Percentiles rank a stretch among this genome's conserved stretches.
Conservation (phyloP, 2,329 filamentous ascomycete species). For the Colletotrichum costaricense region DNA sequence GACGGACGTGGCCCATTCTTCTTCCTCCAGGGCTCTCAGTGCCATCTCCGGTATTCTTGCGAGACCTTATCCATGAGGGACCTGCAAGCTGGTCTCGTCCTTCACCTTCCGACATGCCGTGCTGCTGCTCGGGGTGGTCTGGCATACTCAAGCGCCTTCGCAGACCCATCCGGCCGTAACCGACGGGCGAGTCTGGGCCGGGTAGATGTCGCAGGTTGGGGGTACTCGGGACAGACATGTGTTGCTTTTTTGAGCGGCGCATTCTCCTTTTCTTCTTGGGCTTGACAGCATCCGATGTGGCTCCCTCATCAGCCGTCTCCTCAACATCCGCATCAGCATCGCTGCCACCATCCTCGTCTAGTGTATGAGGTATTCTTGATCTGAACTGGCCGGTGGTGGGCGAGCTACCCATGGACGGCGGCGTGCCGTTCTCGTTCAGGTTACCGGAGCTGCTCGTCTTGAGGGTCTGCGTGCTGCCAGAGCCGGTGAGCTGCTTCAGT, state of each 20-base stretch:
- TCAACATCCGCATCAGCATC: conserved; percentile 85
- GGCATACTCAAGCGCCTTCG: conserved; percentile 75
- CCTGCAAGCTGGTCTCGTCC: conserved; percentile 71
- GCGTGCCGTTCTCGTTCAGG: conserved; percentile 49
- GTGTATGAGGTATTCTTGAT: conserved; percentile 63
- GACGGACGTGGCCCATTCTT: conserved; percentile 72
- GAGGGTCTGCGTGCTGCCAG: conserved; percentile 59
- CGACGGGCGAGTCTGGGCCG: conserved; percentile 54
- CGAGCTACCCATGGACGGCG: conserved; percentile 57
- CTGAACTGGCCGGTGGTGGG: conserved; percentile 58
- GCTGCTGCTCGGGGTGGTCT: conserved; percentile 67
- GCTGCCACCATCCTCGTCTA: conserved; percentile 67
- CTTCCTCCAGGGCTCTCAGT: conserved; percentile 61
- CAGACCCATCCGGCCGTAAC: conserved; percentile 64
- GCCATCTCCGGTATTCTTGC: conserved; percentile 55
- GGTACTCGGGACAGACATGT: conserved; percentile 75
- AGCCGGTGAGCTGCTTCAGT: conserved; percentile 77
- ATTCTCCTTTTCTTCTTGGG: conserved; percentile 74
- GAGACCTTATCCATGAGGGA: conserved; percentile 63
- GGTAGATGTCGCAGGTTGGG: conserved; percentile 58
- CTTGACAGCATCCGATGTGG: conserved; percentile 56
- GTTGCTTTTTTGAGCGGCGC: conserved; percentile 43
- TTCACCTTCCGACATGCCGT: conserved; percentile 80
- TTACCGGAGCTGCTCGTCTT: conserved; percentile 48
- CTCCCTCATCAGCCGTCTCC: conserved; percentile 85